Conservation (phyloP, 371 early-diverging fungal genomes). For the Globomyces sp. region DNA sequence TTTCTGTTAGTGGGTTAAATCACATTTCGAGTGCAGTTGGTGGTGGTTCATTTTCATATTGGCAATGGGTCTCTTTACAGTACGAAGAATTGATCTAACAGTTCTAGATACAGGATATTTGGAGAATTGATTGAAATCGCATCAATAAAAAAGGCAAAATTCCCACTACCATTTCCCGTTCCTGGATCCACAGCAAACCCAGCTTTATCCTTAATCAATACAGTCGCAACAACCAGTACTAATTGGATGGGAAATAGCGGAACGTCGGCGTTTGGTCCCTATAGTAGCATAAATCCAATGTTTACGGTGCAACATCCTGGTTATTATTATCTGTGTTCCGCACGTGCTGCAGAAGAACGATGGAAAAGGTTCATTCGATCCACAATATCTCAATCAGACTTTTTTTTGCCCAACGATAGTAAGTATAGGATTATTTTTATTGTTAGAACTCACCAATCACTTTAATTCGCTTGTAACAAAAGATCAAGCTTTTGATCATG, state of each 20-base stretch:
- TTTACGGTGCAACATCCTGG: slow-evolving; percentile 80
- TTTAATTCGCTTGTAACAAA: slow-evolving; percentile 17
- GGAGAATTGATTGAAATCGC: slow-evolving; percentile 75
- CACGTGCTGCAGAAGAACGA: slow-evolving; percentile 71
- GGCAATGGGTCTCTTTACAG: slow-evolving; percentile 81
- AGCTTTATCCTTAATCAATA: background rate
- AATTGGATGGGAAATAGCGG: slow-evolving; percentile 26
- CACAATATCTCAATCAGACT: background rate
- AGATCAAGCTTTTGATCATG: slow-evolving; percentile 65
- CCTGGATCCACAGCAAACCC: slow-evolving; percentile 25
- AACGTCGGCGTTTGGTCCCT: slow-evolving; percentile 28
- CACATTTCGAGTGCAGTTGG: slow-evolving; percentile 25
- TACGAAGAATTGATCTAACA: slow-evolving; percentile 33
- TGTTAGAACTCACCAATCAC: background rate
- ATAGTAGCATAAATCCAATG: slow-evolving; percentile 30
- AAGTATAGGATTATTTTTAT: background rate
- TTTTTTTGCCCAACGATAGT: slow-evolving; percentile 28
- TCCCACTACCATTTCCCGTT: slow-evolving; percentile 63
- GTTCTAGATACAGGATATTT: slow-evolving; percentile 62
- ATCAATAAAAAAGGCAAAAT: slow-evolving; percentile 41
- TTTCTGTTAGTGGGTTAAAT: background rate
- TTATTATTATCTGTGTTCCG: slow-evolving; percentile 78
- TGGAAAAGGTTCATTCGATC: slow-evolving; percentile 38
- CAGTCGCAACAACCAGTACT: slow-evolving; percentile 18
- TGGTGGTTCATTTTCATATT: slow-evolving; percentile 70